Percentiles rank a stretch among this genome's conserved stretches.
phyloP scores from a whole-genome alignment of 2,329 filamentous ascomycete genomes.

The Penicillium sp. region DNA sequence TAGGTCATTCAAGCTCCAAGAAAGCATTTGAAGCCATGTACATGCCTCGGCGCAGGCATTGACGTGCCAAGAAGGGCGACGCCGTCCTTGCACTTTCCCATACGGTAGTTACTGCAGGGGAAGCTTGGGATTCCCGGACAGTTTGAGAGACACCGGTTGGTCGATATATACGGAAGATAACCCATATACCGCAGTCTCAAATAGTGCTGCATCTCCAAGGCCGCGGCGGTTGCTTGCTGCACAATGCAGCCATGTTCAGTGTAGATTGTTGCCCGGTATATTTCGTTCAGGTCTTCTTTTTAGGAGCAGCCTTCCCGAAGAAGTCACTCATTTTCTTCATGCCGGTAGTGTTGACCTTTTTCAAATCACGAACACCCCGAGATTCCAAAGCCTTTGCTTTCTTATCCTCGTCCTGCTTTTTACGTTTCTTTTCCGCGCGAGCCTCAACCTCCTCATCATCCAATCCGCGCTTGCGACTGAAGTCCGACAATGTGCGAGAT shows the following conservation, averaged over 20 bases:
- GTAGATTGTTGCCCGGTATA: not conserved
- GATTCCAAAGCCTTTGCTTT: constrained; percentile 77
- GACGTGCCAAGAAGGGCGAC: not conserved
- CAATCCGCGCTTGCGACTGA: constrained; percentile 45
- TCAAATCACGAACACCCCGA: constrained; percentile 75
- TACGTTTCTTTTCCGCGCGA: constrained; percentile 80
- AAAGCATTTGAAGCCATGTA: not conserved
- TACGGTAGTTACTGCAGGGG: not conserved
- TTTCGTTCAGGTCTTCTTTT: constrained; percentile 37
- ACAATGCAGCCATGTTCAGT: not conserved
- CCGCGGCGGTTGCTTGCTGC: not conserved
- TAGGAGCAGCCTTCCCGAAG: constrained; percentile 69
- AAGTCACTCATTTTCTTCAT: constrained; percentile 99
- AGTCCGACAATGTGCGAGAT: constrained; percentile 61
- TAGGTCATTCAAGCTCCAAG: not conserved
- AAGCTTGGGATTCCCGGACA: not conserved
- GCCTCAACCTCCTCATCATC: constrained; percentile 51
- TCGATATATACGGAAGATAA: not conserved
- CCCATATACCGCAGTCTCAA: not conserved
- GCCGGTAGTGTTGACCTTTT: constrained; percentile 86
- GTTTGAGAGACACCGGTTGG: not conserved
- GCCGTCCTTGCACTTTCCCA: not conserved
- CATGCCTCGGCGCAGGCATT: not conserved
- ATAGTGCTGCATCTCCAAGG: not conserved
- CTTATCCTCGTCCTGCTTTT: constrained; percentile 86